A percentile compares a stretch with the other conserved stretches of the same genome.
Conservation (phyloP, 176 grass and related monocot species). For the Tillandsia leiboldiana region DNA sequence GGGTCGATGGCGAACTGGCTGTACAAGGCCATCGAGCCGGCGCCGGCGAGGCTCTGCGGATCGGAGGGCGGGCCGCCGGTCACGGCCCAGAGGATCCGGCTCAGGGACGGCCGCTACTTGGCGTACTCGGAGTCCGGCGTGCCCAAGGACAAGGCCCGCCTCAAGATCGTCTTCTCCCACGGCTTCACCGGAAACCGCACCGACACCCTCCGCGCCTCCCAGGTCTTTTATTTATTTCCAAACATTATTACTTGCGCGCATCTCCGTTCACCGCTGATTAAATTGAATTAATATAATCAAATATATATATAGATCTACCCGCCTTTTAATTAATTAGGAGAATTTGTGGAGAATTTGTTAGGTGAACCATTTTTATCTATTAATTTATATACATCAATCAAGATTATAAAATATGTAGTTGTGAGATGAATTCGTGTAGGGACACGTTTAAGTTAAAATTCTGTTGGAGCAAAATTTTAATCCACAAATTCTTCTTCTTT, state of each 20-base stretch:
- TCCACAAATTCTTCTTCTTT: no score
- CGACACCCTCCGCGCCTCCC: slow-evolving; percentile 50
- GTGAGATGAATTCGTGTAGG: no score
- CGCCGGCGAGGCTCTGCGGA: slow-evolving; percentile 42
- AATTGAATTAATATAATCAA: no score
- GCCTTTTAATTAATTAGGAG: no score
- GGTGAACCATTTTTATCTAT: no score
- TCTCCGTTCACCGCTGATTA: not conserved
- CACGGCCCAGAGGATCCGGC: slow-evolving; percentile 40
- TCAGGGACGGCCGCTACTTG: slow-evolving; percentile 53
- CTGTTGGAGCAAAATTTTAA: no score
- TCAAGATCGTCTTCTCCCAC: slow-evolving; percentile 51
- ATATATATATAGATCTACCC: no score
- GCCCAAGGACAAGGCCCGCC: slow-evolving; percentile 37
- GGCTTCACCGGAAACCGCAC: slow-evolving; percentile 50
- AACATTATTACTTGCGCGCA: no score
- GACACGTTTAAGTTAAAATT: no score
- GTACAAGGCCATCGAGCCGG: slow-evolving; percentile 38
- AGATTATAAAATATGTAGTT: no score
- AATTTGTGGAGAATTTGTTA: no score
- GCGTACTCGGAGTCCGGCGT: slow-evolving; percentile 65
- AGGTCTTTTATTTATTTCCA: slow-evolving; percentile 21
- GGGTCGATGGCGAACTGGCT: slow-evolving; percentile 22
- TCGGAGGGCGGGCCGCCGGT: slow-evolving; percentile 55
- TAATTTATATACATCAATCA: no score